Percentiles rank a stretch among this genome's conserved stretches.
These are phyloP conservation scores for Paraurostyla sp. DNA, from an alignment of 73 alveolate species.

Conservation along the genomic window DNA sequence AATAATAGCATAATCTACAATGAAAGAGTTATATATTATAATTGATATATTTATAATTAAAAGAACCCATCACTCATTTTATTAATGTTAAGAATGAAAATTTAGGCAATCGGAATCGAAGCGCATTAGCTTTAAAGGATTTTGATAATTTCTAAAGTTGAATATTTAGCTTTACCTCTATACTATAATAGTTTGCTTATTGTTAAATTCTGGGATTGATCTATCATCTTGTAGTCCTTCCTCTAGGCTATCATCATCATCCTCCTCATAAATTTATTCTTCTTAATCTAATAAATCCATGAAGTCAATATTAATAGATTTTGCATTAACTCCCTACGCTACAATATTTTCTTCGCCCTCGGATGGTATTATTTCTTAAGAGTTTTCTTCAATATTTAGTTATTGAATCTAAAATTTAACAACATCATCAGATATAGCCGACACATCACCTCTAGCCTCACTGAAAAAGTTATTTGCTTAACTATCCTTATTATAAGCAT, in stretches of 20 bases:
- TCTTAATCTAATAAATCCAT: neutral
- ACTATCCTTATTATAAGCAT: neutral
- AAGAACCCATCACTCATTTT: neutral
- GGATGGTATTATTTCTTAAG: slow-evolving; percentile 6
- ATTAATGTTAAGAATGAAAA: neutral
- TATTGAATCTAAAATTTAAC: neutral
- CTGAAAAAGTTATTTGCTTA: no score
- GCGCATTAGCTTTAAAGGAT: no score
- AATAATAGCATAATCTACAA: no score
- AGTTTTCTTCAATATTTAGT: neutral
- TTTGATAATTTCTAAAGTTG: neutral
- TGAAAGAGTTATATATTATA: no score
- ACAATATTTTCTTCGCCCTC: neutral
- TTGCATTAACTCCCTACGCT: neutral
- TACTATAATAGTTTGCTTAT: neutral
- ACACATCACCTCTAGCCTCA: no score
- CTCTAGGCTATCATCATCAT: slow-evolving; percentile 17
- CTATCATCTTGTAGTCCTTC: neutral
- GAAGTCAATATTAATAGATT: neutral
- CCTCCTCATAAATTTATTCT: neutral
- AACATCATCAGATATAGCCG: neutral
- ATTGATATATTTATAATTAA: neutral
- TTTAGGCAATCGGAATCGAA: neutral
- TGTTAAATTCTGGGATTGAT: slow-evolving; percentile 12
- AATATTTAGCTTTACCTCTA: slow-evolving; percentile 6